Percentiles rank a stretch among this genome's conserved stretches.
Conservation (phyloP, 2,329 filamentous ascomycete species). For the Fusarium sp. region DNA sequence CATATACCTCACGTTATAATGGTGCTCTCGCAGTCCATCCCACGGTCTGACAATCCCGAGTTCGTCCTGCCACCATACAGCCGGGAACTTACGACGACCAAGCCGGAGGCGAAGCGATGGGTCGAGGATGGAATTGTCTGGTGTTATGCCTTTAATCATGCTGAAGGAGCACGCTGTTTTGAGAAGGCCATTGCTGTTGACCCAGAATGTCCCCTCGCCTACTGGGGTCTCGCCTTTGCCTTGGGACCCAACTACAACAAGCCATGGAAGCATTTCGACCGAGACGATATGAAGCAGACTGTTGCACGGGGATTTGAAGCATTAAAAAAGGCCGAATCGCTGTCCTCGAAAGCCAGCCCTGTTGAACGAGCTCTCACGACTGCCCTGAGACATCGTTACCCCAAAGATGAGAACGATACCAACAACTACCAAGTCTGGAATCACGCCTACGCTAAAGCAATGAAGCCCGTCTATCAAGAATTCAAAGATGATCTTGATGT, state of each 20-base stretch:
- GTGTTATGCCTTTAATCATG: constrained; percentile 81
- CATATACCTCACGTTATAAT: constrained; percentile 10
- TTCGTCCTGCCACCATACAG: constrained; percentile 47
- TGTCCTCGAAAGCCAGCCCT: constrained; percentile 44
- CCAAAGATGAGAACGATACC: constrained; percentile 60
- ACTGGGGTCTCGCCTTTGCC: constrained; percentile 79
- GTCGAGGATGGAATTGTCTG: constrained; percentile 78
- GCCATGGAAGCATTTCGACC: constrained; percentile 68
- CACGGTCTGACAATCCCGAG: constrained; percentile 29
- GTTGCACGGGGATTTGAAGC: constrained; percentile 26
- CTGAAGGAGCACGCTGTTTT: constrained; percentile 75
- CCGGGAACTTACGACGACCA: constrained; percentile 68
- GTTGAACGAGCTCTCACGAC: constrained; percentile 74
- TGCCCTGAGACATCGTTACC: constrained; percentile 75
- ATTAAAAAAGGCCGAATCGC: constrained; percentile 28
- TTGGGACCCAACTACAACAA: constrained; percentile 83
- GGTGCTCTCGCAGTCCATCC: constrained; percentile 26
- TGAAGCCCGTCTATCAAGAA: constrained; percentile 53
- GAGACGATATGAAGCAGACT: constrained; percentile 42
- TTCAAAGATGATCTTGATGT: constrained; percentile 56
- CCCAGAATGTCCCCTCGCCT: constrained; percentile 69
- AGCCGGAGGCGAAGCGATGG: constrained; percentile 70
- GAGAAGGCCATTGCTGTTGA: constrained; percentile 69
- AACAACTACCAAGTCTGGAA: constrained; percentile 59
- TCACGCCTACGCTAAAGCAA: constrained; percentile 47